Base-by-base conservation (phyloP, 495 filamentous ascomycete species). In the Aspergillus ostianus region DNA sequence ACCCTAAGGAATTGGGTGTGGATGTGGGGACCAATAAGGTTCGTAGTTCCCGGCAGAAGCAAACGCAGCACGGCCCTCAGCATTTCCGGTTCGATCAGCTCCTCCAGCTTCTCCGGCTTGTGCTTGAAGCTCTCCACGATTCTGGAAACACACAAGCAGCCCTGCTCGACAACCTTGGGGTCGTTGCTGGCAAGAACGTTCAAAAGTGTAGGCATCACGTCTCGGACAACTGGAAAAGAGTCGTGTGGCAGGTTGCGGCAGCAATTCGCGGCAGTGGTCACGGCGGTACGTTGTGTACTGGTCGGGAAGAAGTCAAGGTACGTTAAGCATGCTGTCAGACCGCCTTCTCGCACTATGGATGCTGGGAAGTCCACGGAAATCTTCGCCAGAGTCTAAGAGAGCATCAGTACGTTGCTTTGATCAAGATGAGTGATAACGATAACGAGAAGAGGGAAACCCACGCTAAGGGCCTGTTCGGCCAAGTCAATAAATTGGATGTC, bases 271-370 rank as follows among this genome's bases (percentile, higher is more conserved):
- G 95, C 95, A 15, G 93, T 98, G 2, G 91, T 97, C 18, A 98
- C 94, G 2, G 95, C 95, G 20, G 93, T 96, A 29, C 95, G 85
- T 72, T 99, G 95, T 4, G 94, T 97, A 70, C 93, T 92, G 10
- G 95, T 98, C 6, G 95, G 87, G 69, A 99, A 99, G 74, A 99
- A 99, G 66, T 99, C 95, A 41, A 99, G 82, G 74, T 92, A 97
- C 2, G 87, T 91, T 55, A 99, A 77, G 65, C 95, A 99, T 26
- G 94, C 95, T 15, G 90, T 93, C 61, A 99, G 78, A 12, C 95
- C 95, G 30, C 93, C 95, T 76, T 97, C 95, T 41, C 93, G 90
- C 20, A 99, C 94, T 64, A 99, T 98, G 29, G 91, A 91, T 3
- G 90, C 88, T 15, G 95, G 95, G 71, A 96, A 99, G 69, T 99